Base-by-base conservation (phyloP, 192 early-diverging fungal genomes). In the Linnemannia schmuckeri region DNA sequence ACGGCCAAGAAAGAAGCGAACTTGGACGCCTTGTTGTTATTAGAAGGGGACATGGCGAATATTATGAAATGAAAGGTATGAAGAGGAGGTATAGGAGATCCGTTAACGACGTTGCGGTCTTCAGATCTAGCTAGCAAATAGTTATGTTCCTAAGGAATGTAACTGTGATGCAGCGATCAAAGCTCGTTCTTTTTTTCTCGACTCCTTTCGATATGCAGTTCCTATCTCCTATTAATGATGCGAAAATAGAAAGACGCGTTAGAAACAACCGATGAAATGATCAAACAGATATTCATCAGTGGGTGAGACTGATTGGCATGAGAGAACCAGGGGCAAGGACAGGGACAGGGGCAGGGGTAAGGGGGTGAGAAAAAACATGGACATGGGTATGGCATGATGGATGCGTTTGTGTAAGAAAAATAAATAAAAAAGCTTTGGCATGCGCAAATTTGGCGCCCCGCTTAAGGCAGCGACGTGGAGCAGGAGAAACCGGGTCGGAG, bases 1-100 rank as follows among this genome's bases (percentile, higher is more conserved):
- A 81, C 35, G 30, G 84, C 84, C 70, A 86, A 37, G 79, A 86
- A 49, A 9, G 84, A 86, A 9, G 79, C 70, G 70, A 81, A 42
- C 44, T 54, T 81, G 24, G 72, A 37, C 12, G 52, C 72, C 73
- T 57, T 70, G 69, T 54, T 79, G 18, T 69, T 72, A 61, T 70
- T 63, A 55, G 61, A 72, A 6, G 68, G 27, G 49, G 77, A 75
- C 52, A 52, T 75, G 82, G 57, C 37, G 73, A 38, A 33, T 68
- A 77, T 77, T 52, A 75, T 47, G 74, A 3, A 37, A 74, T 41
- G 35, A 74, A 38, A 7, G 24, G 44, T 10, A 30, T 37, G 47
- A 57, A 61, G 54, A 12, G 30, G 37, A 20, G 38, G 74, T 37
- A 75, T 74, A 75, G 74, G 74, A 57, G 74, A 54, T 52, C 75